A percentile compares a stretch with the other conserved stretches of the same genome.
These are phyloP conservation scores for Phytophthora ramorum DNA, from an alignment of 352 stramenopile genomes.

Conservation along the genomic window DNA sequence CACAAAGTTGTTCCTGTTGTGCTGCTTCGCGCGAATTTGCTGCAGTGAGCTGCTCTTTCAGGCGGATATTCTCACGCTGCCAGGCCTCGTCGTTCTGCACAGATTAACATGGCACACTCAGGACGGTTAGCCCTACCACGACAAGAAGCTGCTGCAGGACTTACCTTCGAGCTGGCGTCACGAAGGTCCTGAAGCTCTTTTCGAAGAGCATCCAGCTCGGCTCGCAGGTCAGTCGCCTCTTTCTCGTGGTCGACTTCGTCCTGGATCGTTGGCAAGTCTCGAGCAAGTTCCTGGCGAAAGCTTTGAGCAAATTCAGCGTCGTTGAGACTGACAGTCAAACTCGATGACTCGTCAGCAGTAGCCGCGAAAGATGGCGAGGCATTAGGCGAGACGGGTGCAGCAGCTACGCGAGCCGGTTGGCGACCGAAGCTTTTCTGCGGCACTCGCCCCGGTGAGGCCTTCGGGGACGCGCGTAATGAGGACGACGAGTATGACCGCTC, in stretches of 20 bases:
- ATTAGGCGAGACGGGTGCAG: constrained; percentile 10
- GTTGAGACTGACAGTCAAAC: constrained; percentile 1
- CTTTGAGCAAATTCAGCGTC: constrained; percentile 3
- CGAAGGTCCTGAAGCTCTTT: constrained; percentile 28
- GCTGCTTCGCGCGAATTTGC: constrained; percentile 11
- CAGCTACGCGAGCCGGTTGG: constrained; percentile 16
- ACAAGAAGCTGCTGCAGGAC: neutral
- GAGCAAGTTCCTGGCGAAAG: neutral
- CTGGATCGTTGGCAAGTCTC: constrained; percentile 6
- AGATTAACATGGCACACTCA: neutral
- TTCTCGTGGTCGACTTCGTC: constrained; percentile 8
- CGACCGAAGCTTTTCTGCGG: constrained; percentile 36
- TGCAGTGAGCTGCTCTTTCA: constrained; percentile 23
- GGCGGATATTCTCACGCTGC: constrained; percentile 30
- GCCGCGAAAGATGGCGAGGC: neutral
- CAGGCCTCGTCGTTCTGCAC: constrained; percentile 30
- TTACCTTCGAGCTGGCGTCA: constrained; percentile 25
- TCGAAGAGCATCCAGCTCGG: constrained; percentile 13
- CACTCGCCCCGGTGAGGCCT: constrained; percentile 9
- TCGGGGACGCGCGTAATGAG: constrained; percentile 16
- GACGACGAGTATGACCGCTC: constrained; percentile 29
- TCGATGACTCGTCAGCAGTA: neutral
- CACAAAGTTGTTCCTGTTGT: constrained; percentile 21
- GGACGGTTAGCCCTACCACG: neutral
- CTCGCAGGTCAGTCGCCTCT: constrained; percentile 13